phyloP scores from a whole-genome alignment of 2,329 filamentous ascomycete species.

The Colletotrichum cereale region DNA sequence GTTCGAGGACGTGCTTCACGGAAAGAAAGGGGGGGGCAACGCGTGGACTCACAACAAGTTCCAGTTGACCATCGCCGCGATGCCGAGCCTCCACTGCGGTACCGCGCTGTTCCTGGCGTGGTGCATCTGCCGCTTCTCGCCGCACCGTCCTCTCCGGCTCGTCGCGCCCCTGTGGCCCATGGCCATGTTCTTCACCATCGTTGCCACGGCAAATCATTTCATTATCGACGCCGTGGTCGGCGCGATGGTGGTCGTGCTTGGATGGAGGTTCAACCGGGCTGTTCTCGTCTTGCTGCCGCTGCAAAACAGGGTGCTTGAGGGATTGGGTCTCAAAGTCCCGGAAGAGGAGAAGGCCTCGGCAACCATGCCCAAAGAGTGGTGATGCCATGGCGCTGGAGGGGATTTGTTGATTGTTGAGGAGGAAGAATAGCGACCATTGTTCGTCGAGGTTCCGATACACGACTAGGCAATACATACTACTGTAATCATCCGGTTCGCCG shows the following conservation, averaged over 20 bases:
- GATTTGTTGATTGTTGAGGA: too few species aligned
- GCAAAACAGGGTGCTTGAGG: conserved; percentile 46
- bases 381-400: neutral
- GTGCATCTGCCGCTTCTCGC: conserved; percentile 53
- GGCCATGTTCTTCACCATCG: conserved; percentile 56
- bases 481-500: neutral
- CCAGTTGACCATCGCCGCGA: conserved; percentile 61
- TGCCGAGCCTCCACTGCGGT: conserved; percentile 63
- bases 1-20: conserved; percentile 60
- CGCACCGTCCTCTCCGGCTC: conserved; percentile 51
- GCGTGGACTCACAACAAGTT: conserved; percentile 60
- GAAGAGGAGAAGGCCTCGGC: conserved; percentile 2
- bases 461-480: neutral
- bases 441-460: neutral
- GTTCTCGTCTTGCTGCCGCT: conserved; percentile 46
- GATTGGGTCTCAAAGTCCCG: conserved; percentile 23
- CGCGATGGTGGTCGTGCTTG: conserved; percentile 49
- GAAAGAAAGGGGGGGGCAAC: conserved; percentile 44
- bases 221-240: conserved; percentile 53
- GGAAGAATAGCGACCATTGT: neutral
- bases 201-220: conserved; percentile 57
- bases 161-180: conserved; percentile 58
- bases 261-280: conserved; percentile 49
- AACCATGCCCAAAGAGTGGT: conserved; percentile 21
- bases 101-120: conserved; percentile 53